Evolutionary conservation across 148 eudicot species (phyloP).

Genomic region (Fagopyrum homotropicum): DNA sequence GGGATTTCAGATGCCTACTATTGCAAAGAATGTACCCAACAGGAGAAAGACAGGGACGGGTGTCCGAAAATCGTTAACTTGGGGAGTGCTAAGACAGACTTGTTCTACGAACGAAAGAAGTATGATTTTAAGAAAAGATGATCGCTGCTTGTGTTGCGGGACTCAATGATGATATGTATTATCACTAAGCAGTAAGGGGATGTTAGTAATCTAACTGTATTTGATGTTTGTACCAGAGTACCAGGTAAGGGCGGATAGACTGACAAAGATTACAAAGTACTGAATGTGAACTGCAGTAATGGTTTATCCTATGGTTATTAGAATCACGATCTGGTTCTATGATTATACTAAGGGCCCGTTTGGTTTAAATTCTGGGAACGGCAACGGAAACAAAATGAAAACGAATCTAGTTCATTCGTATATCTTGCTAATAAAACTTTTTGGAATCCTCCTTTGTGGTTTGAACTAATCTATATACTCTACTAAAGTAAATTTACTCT

Average conservation of each 20-base stretch:
- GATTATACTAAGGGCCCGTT: too few relatives aligned
- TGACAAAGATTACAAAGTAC: neutral
- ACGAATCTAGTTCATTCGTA: too few relatives aligned
- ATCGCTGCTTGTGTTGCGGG: neutral
- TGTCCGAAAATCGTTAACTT: conserved; percentile 19
- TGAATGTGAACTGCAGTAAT: neutral
- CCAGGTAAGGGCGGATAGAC: neutral
- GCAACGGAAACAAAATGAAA: too few relatives aligned
- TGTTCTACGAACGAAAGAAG: conserved; percentile 19
- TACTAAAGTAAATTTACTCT: too few relatives aligned
- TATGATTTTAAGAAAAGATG: conserved; percentile 22
- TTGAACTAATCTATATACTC: too few relatives aligned
- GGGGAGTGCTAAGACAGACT: conserved; percentile 20
- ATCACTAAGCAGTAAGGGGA: neutral
- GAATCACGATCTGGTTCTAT: too few relatives aligned
- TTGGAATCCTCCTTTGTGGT: too few relatives aligned
- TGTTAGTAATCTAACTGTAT: neutral
- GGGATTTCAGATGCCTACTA: conserved; percentile 20
- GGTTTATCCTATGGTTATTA: neutral
- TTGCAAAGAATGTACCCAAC: conserved; percentile 20
- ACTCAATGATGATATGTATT: neutral
- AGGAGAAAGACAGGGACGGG: conserved; percentile 22
- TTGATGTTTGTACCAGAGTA: neutral
- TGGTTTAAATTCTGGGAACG: too few relatives aligned
- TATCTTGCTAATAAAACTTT: too few relatives aligned